Conservation (phyloP, 2,329 filamentous ascomycete genomes). For the Ceratocystis cacaofunesta region DNA sequence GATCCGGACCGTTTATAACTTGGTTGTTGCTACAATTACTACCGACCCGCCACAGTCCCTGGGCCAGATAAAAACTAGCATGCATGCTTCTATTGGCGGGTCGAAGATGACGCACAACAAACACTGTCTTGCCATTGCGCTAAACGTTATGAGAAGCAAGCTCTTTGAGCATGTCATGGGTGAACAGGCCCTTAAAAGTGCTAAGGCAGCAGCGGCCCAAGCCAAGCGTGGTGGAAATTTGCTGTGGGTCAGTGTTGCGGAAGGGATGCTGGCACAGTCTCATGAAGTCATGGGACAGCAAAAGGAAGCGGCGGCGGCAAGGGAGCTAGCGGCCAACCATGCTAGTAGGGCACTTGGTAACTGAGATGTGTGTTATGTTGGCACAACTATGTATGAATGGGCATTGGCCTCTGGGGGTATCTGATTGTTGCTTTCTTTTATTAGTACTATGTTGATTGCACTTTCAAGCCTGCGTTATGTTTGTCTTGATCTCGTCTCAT, state of each 20-base stretch:
- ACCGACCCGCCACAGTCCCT: conserved; percentile 50
- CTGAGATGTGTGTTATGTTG: not conserved
- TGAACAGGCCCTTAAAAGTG: conserved; percentile 64
- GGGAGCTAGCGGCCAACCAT: conserved; percentile 26
- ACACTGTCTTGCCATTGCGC: conserved; percentile 66
- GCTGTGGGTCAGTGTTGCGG: conserved; percentile 67
- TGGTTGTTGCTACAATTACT: conserved; percentile 54
- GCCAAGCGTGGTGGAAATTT: conserved; percentile 55
- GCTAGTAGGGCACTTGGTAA: conserved; percentile 14
- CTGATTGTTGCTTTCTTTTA: not conserved
- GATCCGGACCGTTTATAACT: conserved; percentile 61
- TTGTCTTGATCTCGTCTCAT: not conserved
- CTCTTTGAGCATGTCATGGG: conserved; percentile 75
- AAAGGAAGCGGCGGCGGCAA: conserved; percentile 28
- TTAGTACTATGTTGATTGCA: not conserved
- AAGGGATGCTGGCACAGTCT: conserved; percentile 62
- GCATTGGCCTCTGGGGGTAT: not conserved
- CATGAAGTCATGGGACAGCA: conserved; percentile 56
- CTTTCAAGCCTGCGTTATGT: not conserved
- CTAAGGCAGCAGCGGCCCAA: conserved; percentile 52
- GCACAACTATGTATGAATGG: not conserved
- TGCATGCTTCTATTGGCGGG: conserved; percentile 56
- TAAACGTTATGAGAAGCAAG: conserved; percentile 70
- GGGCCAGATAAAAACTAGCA: conserved; percentile 62
- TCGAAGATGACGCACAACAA: conserved; percentile 57